Percentiles rank a stretch among this genome's conserved stretches.
phyloP scores from a whole-genome alignment of 495 filamentous ascomycete species.

The Tuber microsphaerosporum region DNA sequence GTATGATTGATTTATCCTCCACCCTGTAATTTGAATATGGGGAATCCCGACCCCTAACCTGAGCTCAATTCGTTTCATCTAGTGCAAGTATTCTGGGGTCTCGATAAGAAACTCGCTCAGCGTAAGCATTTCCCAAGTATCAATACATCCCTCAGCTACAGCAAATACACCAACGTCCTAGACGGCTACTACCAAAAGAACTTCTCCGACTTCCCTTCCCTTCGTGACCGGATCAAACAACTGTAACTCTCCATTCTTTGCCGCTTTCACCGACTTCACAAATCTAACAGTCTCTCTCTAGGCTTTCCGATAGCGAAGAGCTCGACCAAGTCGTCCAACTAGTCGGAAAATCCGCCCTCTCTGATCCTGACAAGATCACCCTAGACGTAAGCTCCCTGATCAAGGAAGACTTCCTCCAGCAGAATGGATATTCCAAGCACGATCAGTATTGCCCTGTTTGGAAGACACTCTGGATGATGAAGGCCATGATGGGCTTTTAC shows the following conservation, averaged over 20 bases:
- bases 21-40: background rate
- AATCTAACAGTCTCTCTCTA: background rate
- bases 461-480: conserved; percentile 99
- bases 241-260: conserved; percentile 45
- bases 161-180: conserved; percentile 82
- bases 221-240: conserved; percentile 86
- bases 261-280: conserved; percentile 7
- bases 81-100: conserved; percentile 98
- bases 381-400: conserved; percentile 83
- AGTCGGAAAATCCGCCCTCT: conserved; percentile 92
- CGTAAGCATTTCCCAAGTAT: conserved; percentile 99
- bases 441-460: conserved; percentile 98
- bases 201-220: conserved; percentile 84
- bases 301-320: conserved; percentile 84
- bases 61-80: background rate
- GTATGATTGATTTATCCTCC: conserved; percentile 15
- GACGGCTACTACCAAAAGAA: conserved; percentile 91
- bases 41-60: background rate
- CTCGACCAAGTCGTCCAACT: conserved; percentile 98
- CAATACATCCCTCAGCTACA: conserved; percentile 92
- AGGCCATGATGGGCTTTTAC: conserved; percentile 93
- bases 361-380: conserved; percentile 97
- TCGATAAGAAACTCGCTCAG: conserved; percentile 98
- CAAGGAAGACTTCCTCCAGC: conserved; percentile 98
- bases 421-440: conserved; percentile 98